phyloP scores from a whole-genome alignment of 164 flowering plant genomes.

The Tinospora cordifolia region DNA sequence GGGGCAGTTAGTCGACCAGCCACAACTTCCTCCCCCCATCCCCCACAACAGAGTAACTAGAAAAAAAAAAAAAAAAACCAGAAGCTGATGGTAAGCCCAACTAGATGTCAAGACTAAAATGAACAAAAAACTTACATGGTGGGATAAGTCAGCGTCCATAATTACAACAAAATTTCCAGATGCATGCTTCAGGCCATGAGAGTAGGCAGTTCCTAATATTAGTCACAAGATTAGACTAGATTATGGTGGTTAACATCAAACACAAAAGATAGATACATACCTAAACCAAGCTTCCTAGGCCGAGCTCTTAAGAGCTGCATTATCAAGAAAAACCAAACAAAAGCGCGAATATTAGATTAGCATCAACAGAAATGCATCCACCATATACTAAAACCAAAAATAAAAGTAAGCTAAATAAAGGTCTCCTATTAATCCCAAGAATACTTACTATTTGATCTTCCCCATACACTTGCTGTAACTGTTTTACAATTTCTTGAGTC shows the following conservation, averaged over 20 bases:
- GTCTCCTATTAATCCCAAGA: not conserved
- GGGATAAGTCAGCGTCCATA: slow-evolving; percentile 99
- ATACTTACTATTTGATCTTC: slow-evolving; percentile 82
- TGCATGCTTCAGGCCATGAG: slow-evolving; percentile 90
- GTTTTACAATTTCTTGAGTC: slow-evolving; percentile 76
- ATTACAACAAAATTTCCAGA: slow-evolving; percentile 88
- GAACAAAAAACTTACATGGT: slow-evolving; percentile 63
- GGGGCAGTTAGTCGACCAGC: not conserved
- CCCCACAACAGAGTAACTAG: not conserved
- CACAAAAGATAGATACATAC: slow-evolving; percentile 27
- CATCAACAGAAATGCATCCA: not conserved
- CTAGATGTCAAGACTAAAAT: not conserved
- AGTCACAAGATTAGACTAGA: slow-evolving; percentile 10
- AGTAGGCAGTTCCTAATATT: slow-evolving; percentile 81
- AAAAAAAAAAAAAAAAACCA: not conserved
- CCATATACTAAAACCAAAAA: not conserved
- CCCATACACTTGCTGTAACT: slow-evolving; percentile 76
- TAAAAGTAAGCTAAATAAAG: not conserved
- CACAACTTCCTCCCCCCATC: not conserved
- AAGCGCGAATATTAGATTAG: slow-evolving; percentile 2
- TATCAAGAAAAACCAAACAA: slow-evolving; percentile 5
- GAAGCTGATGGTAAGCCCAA: not conserved
- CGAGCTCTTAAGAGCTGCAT: slow-evolving; percentile 82
- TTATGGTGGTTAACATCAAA: not conserved
- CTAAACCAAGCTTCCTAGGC: slow-evolving; percentile 91